Evolutionary conservation across 2,329 filamentous ascomycete species (phyloP).

Genomic region (Trichoderma sp.): DNA sequence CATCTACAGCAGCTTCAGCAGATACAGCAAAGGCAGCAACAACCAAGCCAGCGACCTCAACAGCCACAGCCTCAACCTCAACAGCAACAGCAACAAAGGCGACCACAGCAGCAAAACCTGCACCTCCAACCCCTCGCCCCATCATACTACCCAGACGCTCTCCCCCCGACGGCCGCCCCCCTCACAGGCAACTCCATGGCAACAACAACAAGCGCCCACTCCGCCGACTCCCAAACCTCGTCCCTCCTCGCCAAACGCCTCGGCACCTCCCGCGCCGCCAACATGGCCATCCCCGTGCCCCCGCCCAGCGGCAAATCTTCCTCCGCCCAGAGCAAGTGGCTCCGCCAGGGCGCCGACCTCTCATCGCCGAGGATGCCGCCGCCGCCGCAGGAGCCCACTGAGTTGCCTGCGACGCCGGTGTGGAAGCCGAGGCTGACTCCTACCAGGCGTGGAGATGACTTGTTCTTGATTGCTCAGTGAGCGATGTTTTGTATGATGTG

Average conservation of each 20-base stretch:
- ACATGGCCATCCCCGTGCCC: constrained; percentile 39
- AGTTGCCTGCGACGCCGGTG: constrained; percentile 25
- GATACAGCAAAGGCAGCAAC: constrained; percentile 16
- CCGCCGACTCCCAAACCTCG: constrained; percentile 41
- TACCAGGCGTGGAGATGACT: constrained; percentile 61
- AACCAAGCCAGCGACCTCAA: neutral
- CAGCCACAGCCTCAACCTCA: constrained; percentile 22
- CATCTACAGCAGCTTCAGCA: constrained; percentile 24
- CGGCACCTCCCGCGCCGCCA: constrained; percentile 47
- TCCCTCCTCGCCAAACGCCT: constrained; percentile 53
- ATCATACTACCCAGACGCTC: constrained; percentile 12
- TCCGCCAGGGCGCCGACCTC: neutral
- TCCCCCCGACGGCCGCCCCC: constrained; percentile 14
- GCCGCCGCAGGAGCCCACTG: neutral
- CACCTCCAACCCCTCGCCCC: constrained; percentile 15
- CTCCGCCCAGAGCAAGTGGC: constrained; percentile 20
- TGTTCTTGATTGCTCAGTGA: constrained; percentile 57
- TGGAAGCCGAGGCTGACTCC: constrained; percentile 62
- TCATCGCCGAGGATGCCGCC: constrained; percentile 4
- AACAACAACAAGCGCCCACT: constrained; percentile 35
- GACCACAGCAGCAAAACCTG: constrained; percentile 25
- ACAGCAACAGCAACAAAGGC: constrained; percentile 21
- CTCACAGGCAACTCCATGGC: constrained; percentile 21
- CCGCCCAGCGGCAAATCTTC: constrained; percentile 21
- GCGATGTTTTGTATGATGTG: neutral